Evolutionary conservation across 768 basidiomycete species (phyloP).

Genomic region (Suillus paluster): DNA sequence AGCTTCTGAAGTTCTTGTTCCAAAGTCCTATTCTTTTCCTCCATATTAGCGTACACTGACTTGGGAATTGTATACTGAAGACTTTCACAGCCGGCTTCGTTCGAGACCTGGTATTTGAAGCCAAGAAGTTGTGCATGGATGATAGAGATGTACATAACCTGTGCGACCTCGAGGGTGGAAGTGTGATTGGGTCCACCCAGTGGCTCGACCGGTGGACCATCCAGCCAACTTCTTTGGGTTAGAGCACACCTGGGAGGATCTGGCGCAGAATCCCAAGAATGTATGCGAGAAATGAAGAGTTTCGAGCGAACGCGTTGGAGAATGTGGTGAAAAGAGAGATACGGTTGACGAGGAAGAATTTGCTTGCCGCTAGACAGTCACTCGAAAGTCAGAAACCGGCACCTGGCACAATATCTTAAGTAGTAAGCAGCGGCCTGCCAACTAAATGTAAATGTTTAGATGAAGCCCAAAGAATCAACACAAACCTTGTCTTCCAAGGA

Average conservation of each 20-base stretch:
- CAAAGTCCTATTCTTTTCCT: neutral
- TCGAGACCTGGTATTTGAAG: neutral
- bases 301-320: neutral
- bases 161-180: neutral
- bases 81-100: neutral
- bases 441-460: too few relatives aligned
- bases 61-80: neutral
- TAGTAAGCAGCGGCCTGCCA: too few relatives aligned
- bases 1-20: slow-evolving; percentile 7
- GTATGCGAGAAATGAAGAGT: neutral
- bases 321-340: neutral
- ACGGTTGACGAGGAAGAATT: neutral
- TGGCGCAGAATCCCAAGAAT: neutral
- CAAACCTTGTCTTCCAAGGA: neutral
- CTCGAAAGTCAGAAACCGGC: neutral
- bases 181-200: neutral
- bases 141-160: neutral
- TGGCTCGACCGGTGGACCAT: neutral
- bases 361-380: neutral
- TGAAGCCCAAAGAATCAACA: neutral
- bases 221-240: neutral
- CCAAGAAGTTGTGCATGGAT: neutral
- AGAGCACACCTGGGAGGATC: too few relatives aligned
- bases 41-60: neutral
- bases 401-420: too few relatives aligned